Evolutionary conservation across 768 basidiomycete species (phyloP), one percentile per base, ranked within the genome.

Genomic region (Macrolepiota albuminosa): DNA sequence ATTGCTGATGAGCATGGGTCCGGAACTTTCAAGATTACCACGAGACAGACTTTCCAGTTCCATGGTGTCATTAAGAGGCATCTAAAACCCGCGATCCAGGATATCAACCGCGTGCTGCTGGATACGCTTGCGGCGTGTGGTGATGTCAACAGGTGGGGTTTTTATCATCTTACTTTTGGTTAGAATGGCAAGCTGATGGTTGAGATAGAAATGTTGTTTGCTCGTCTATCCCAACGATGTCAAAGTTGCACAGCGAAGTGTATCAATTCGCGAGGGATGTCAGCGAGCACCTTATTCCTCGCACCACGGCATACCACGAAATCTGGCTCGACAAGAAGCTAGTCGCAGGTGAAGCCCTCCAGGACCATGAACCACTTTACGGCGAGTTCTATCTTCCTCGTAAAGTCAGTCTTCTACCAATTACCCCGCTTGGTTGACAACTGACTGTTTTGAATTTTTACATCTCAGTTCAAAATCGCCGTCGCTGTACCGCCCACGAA

Each of bases 321-420:
- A 98, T 99, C 63, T 99, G 96, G 96, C 80, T 98, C 46, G 95
- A 98, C 77, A 95, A 97, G 78, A 97, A 97, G 78, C 75, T 94
- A 66, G 89, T 99, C 54, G 93, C 90, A 4, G 97, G 96, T 18
- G 95, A 94, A 39, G 94, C 95, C 6, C 74, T 97, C 61, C 91
- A 95, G 70, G 95, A 97, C 73, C 85, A 93, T 64, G 97, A 99
- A 74, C 97, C 97, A 2, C 74, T 98, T n/a, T 99, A 98, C 69
- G 97, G 97, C 40, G 89, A 93, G 70, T 95, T 95, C 75, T 98
- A 99, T 75, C 81, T 99, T 24, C 96, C 96, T 37, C 84, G 96
- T 69, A 95, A 95, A 81, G 91, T 91, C n/a, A 11, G 76, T 73
- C 54, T 63, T 26, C 24, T 37, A 37, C 58, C 14, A 49, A 36